Conservation (phyloP, 345 rosid species). For the thale cress (Arabidopsis thaliana) region DNA sequence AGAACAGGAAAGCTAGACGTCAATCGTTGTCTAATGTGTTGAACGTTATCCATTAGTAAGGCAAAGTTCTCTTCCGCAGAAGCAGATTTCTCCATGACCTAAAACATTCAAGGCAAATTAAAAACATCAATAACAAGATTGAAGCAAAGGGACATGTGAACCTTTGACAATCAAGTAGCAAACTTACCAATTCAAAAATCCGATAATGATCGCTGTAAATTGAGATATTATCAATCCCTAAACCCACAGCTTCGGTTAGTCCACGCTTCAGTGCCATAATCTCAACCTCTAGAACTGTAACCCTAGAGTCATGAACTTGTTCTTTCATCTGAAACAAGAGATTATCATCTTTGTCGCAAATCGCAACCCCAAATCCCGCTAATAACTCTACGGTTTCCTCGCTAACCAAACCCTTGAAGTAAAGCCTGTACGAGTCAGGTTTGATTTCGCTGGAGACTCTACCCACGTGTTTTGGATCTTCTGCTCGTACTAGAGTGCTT, state of each 20-base stretch:
- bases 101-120: neutral
- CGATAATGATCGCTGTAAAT: neutral
- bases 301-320: neutral
- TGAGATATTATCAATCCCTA: neutral
- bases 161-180: neutral
- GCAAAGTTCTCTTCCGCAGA: neutral
- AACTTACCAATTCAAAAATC: conserved; percentile 1
- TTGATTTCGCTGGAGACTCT: no score
- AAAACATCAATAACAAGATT: neutral
- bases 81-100: neutral
- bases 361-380: neutral
- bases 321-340: neutral
- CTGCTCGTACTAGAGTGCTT: neutral
- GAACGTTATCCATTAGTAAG: neutral
- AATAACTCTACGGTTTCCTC: neutral
- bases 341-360: neutral
- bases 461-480: neutral
- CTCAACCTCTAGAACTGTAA: neutral
- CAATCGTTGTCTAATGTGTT: neutral
- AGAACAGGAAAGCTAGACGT: neutral
- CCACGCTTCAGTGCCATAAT: neutral
- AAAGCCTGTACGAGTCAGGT: neutral
- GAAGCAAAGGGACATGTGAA: neutral
- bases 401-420: neutral
- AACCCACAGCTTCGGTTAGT: neutral